Base-by-base conservation (phyloP, 768 basidiomycete genomes). In the Tricholoma sp. region DNA sequence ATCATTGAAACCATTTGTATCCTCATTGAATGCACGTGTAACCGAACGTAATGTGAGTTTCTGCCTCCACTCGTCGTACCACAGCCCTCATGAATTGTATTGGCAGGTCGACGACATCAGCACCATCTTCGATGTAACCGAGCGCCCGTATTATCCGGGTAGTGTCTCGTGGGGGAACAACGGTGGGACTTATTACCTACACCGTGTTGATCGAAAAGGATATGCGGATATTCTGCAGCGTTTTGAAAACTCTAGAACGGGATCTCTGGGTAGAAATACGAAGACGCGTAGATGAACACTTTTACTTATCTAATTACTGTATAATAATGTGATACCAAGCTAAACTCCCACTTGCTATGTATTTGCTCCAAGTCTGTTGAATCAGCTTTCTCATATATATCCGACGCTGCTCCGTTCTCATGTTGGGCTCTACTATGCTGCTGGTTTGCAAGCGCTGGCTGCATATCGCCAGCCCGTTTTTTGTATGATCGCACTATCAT, bases 1-100 rank as follows among this genome's bases (percentile, higher is more conserved):
- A 35, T 94, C 91, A 18, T 74, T 99, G 16, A 84, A 88, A 57
- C 92, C 94, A 1, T 97, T 92, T 60, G 86, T 94, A 56, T 81
- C 86, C 31, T 82, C 83, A 0, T 63, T 80, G 34, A 80, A 87
- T 62, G 88, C 86, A 43, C 83, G 90, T 35, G 76, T 97, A 57
- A 92, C 89, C 0, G 87, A 93, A 63, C 87, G 89, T 46, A 96
- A 94, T 62, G 88, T 90, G 62, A 55, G 85, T 68, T 49, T 34
- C 41, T 11, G 46, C 43, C 27, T 34, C 31, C 18, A 22, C 29
- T 32, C 18, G 16, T 50, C 37, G 4, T 22, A 35, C 49, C 29
- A 18, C 34, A 32, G 11, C 55, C 29, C 16, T 49, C 16, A 27
- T 10, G 29, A 21, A 29, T 14, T 50, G 4, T 61, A n/a, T n/a